Base-by-base conservation (phyloP, 2,329 filamentous ascomycete genomes). In the Lachnum nothofagi region DNA sequence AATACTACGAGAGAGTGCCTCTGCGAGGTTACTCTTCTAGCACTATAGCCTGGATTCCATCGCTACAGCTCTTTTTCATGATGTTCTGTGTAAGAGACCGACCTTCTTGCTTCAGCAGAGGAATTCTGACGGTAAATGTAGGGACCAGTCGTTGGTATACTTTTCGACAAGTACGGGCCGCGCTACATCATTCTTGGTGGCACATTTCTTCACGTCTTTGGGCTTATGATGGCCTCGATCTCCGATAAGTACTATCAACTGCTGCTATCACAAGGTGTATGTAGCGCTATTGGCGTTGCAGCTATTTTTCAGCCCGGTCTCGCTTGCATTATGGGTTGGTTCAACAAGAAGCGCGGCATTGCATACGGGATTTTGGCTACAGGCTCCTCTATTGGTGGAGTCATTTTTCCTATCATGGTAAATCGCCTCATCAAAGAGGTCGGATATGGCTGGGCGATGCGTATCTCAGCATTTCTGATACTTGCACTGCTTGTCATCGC, bases 11-110 rank as follows among this genome's bases (percentile, higher is more conserved):
- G 52, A 68, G 62, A 6, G 64, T 72, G 5, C 70, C 74, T 16
- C 65, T 83, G 3, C 61, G 57, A 4, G 41, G 67, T 3, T 77
- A 78, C 54, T 75, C 76, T 0, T 59, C 75, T 1, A 77, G 74
- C 43, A 75, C 74, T 0, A 69, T 83, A n/a, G 68, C 78, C n/a
- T 83, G 79, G 79, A 82, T 83, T 41, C 72, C 77, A 0, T 77
- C 77, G 0, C 61, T 81, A 3, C 73, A 81, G 51, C 65, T 74
- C 16, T 78, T n/a, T n/a, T n/a, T 75, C 56, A 71, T 79, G 60
- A 72, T 83, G 69, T 62, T 67, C 37, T 57, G 63, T n/a, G 57
- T 74, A 55, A 80, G 82, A n/a, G n/a, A n/a, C n/a, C n/a, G n/a
- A n/a, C n/a, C n/a, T n/a, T n/a, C n/a, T n/a, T n/a, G n/a, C n/a